phyloP scores from a whole-genome alignment of 73 alveolate species.

The Urostyla sp. region DNA sequence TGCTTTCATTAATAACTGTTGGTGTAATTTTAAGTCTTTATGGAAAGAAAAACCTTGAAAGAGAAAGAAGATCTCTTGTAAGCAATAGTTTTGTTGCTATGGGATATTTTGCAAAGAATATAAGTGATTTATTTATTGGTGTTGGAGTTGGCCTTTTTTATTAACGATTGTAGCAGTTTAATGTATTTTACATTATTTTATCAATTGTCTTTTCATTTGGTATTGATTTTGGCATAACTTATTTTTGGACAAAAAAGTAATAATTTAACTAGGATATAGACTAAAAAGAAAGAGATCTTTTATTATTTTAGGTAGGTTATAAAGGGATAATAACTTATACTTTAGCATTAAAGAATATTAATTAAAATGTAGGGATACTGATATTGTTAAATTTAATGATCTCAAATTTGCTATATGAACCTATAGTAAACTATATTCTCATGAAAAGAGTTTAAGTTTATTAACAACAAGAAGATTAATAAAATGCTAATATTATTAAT shows the following conservation, averaged over 20 bases:
- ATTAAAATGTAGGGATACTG: neutral
- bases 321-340: constrained; percentile 42
- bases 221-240: neutral
- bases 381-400: neutral
- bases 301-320: neutral
- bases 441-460: neutral
- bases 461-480: neutral
- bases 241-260: neutral
- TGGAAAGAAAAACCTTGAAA: constrained; percentile 35
- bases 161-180: neutral
- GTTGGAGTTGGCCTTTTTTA: constrained; percentile 7
- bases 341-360: constrained; percentile 7
- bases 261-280: neutral
- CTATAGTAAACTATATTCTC: neutral
- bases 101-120: constrained; percentile 19
- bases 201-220: neutral
- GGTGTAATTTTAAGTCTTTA: constrained; percentile 15
- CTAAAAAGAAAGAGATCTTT: neutral
- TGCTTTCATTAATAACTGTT: constrained; percentile 17
- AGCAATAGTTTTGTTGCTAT: constrained; percentile 24
- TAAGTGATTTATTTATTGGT: constrained; percentile 37
- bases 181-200: neutral
- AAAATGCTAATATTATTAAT: neutral
- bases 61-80: constrained; percentile 6
- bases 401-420: constrained; percentile 6